phyloP scores from a whole-genome alignment of 176 grass and related monocot species.

The Ananas comosus region DNA sequence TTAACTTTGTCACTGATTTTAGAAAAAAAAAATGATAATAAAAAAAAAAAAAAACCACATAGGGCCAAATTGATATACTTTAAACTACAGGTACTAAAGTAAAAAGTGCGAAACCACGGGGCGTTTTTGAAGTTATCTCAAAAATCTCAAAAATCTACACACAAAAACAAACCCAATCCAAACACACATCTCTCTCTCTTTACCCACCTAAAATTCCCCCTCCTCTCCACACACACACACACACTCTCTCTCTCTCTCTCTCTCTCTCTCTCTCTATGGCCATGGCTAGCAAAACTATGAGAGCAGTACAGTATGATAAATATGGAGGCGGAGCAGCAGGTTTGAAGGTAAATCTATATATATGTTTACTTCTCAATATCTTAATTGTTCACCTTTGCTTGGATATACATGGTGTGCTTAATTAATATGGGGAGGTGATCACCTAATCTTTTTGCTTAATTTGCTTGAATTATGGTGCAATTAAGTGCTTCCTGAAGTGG shows the following conservation, averaged over 20 bases:
- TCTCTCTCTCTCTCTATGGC: background rate
- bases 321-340: constrained; percentile 46
- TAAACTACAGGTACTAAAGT: too few species aligned
- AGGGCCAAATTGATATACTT: too few species aligned
- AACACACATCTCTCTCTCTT: background rate
- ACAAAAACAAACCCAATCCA: background rate
- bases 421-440: too few species aligned
- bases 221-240: too few species aligned
- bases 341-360: constrained; percentile 40
- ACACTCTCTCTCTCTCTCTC: background rate
- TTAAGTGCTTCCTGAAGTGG: background rate
- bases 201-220: background rate
- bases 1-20: too few species aligned
- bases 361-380: constrained; percentile 6
- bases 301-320: constrained; percentile 55
- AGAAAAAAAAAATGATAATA: too few species aligned
- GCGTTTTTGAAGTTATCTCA: too few species aligned
- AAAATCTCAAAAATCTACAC: background rate
- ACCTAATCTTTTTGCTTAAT: too few species aligned
- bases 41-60: too few species aligned
- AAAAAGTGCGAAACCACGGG: too few species aligned
- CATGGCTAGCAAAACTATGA: constrained; percentile 59
- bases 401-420: background rate
- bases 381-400: background rate
- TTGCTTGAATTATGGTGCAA: too few species aligned